These are phyloP conservation scores for Tylopilus sp. DNA, from an alignment of 768 basidiomycete genomes.

Conservation along the genomic window DNA sequence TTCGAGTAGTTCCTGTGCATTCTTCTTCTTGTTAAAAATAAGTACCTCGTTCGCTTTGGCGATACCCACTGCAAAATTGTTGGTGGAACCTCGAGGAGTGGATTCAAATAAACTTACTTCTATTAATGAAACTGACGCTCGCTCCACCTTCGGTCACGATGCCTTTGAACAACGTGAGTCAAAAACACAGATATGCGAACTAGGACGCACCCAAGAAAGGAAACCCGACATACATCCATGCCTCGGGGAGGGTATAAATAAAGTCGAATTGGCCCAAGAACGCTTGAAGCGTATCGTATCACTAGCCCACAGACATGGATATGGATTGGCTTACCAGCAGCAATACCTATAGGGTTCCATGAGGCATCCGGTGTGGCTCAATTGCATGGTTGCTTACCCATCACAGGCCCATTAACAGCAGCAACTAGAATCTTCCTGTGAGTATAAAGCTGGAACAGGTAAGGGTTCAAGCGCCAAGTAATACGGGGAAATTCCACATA, in stretches of 20 bases:
- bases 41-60: slow-evolving; percentile 70
- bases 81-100: background rate
- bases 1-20: slow-evolving; percentile 51
- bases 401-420: slow-evolving; percentile 70
- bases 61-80: slow-evolving; percentile 52
- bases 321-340: slow-evolving; percentile 44
- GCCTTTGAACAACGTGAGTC: slow-evolving; percentile 36
- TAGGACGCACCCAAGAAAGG: slow-evolving; percentile 50
- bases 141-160: slow-evolving; percentile 67
- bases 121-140: slow-evolving; percentile 64
- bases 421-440: slow-evolving; percentile 70
- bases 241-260: slow-evolving; percentile 59
- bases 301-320: background rate
- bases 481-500: slow-evolving; percentile 29
- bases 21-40: slow-evolving; percentile 65
- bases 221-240: slow-evolving; percentile 66
- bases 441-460: slow-evolving; percentile 49
- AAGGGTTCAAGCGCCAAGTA: background rate
- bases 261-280: slow-evolving; percentile 75
- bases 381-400: slow-evolving; percentile 44
- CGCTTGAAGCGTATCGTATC: slow-evolving; percentile 34
- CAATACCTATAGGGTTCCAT: slow-evolving; percentile 46
- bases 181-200: background rate
- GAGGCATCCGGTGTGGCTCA: background rate
- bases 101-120: slow-evolving; percentile 41